Evolutionary conservation across 805 yeast species (phyloP), one percentile per base, ranked within the genome.

Genomic region (Sungouiella blattae): DNA sequence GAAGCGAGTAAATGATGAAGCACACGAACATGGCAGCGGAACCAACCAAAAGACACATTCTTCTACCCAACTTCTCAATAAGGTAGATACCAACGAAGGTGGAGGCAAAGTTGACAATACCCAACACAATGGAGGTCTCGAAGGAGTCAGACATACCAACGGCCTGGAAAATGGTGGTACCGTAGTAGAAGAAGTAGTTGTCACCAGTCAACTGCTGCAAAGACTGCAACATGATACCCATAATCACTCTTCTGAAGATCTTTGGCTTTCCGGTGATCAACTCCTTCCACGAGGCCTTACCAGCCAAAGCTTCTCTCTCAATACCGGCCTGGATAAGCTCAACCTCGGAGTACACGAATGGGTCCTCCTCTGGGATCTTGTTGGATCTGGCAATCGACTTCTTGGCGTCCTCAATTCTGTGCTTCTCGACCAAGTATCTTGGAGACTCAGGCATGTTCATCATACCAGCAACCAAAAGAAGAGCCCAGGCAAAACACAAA

Each of bases 401-500:
- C 46, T 56, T 71, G 26, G 86, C 86, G 35, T 73, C 77, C 20
- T 75, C 80, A 21, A 66, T 44, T 36, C 62, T 67, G 28, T 61
- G 62, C 43, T 62, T 63, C 57, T 72, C 77, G 43, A 76, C 67
- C 61, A 80, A 69, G 62, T 56, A 80, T 57, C 83, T 67, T 48
- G 87, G 83, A 21, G 84, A 77, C 62, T 80, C 87, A 27, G 87
- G 87, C 72, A 79, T 77, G 43, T 67, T 64, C 32, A 68, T 41
- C 77, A 72, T 71, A 57, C 78, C 80, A 23, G 52, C 43, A 30
- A 70, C 62, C 65, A 73, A 64, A 30, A 73, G 49, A 39, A 62
- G 49, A 55, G 77, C 73, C 71, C 73, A 71, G n/a, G 53, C 55
- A 37, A 62, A 66, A 35, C 65, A 58, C 37, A 77, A 55, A 33